Evolutionary conservation across 495 filamentous ascomycete genomes (phyloP).

Genomic region (Chaetomium fimeti): DNA sequence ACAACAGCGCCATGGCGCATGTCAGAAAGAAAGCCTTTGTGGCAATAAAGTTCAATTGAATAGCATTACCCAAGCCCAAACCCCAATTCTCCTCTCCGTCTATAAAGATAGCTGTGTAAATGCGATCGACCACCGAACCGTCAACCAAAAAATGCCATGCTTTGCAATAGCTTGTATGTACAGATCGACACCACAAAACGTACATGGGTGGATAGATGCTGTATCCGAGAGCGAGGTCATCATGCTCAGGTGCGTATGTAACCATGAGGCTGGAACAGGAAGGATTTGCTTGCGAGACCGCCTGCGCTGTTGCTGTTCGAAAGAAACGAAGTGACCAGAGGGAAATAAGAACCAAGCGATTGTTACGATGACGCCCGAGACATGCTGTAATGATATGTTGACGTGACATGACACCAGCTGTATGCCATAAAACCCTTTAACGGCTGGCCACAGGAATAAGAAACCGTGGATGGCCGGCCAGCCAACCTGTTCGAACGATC

Average conservation of each 20-base stretch:
- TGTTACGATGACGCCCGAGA: slow-evolving; percentile 21
- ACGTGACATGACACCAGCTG: slow-evolving; percentile 14
- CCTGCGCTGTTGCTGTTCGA: neutral
- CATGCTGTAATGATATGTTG: slow-evolving; percentile 15
- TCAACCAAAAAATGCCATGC: slow-evolving; percentile 12
- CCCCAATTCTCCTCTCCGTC: slow-evolving; percentile 14
- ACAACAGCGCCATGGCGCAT: neutral
- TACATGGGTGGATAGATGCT: slow-evolving; percentile 6
- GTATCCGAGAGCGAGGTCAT: slow-evolving; percentile 14
- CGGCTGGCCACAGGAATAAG: neutral
- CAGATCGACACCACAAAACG: slow-evolving; percentile 10
- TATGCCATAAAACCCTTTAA: neutral
- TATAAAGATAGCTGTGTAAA: slow-evolving; percentile 18
- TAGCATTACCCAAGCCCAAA: slow-evolving; percentile 9
- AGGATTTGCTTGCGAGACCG: neutral
- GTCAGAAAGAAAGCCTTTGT: no score
- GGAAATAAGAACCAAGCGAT: slow-evolving; percentile 14
- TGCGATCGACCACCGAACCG: slow-evolving; percentile 12
- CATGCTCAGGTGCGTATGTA: slow-evolving; percentile 3
- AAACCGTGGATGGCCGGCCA: slow-evolving; percentile 6
- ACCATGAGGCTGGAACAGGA: neutral
- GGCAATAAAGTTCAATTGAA: neutral
- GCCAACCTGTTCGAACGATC: slow-evolving; percentile 16
- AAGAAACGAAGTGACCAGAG: slow-evolving; percentile 1
- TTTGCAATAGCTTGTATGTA: slow-evolving; percentile 4